Evolutionary conservation across 331 rosid species (phyloP).

Genomic region (Quercus lobata): DNA sequence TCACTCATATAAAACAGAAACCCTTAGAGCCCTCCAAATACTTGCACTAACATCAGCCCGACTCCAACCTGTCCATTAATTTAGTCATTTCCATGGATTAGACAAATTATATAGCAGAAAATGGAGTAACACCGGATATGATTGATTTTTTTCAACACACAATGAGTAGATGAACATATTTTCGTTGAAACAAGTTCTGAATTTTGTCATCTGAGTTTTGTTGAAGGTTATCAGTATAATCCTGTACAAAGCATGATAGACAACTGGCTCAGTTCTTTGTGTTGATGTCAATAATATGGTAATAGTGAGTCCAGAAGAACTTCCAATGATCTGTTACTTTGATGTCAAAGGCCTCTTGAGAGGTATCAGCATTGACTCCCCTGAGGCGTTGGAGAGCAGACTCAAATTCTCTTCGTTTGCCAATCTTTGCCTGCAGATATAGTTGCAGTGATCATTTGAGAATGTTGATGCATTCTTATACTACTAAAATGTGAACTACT

Average conservation of each 20-base stretch:
- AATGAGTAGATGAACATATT: conserved; percentile 27
- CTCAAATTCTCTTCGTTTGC: conserved; percentile 27
- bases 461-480: neutral
- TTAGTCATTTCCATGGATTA: neutral
- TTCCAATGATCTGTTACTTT: conserved; percentile 4
- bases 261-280: neutral
- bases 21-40: conserved; percentile 15
- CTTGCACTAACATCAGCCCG: conserved; percentile 36
- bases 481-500: neutral
- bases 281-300: neutral
- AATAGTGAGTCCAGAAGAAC: neutral
- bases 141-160: neutral
- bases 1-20: no score
- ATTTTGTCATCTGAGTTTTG: neutral
- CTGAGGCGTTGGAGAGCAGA: conserved; percentile 41
- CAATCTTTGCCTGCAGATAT: conserved; percentile 39
- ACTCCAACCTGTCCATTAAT: conserved; percentile 26
- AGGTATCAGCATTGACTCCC: conserved; percentile 24
- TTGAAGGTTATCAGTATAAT: conserved; percentile 34
- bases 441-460: neutral
- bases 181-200: conserved; percentile 29
- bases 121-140: neutral
- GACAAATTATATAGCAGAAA: neutral
- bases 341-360: conserved; percentile 40
- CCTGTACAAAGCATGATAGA: conserved; percentile 12